A percentile compares a stretch with the other conserved stretches of the same genome.
These are phyloP conservation scores for Phoma sp. DNA, from an alignment of 2,329 filamentous ascomycete species.

Conservation along the genomic window DNA sequence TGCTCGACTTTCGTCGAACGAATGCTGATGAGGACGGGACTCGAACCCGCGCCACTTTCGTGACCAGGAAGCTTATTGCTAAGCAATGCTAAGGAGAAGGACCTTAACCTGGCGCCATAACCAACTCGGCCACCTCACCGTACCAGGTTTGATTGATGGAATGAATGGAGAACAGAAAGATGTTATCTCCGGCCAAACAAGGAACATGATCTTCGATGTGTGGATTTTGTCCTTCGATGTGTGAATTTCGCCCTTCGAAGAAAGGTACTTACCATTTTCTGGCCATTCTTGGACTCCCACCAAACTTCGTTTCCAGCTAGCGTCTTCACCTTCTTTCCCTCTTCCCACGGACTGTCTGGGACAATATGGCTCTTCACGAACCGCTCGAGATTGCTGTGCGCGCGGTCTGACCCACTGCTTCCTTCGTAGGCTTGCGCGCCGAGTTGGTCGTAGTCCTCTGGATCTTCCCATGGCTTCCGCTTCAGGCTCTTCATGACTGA, in stretches of 20 bases:
- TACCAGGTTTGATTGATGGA: constrained; percentile 15
- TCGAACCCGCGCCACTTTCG: constrained; percentile 50
- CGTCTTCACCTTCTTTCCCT: constrained; percentile 69
- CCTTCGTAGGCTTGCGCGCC: constrained; percentile 79
- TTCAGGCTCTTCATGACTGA: constrained; percentile 77
- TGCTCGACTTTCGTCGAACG: constrained; percentile 31
- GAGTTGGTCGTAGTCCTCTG: constrained; percentile 70
- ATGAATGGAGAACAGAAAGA: not conserved
- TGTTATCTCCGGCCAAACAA: too few relatives aligned
- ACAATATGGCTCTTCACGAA: constrained; percentile 91
- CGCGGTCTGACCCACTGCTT: constrained; percentile 73
- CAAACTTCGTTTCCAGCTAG: constrained; percentile 74
- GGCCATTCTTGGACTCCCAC: constrained; percentile 78
- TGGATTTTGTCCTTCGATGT: not conserved
- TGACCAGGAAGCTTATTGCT: constrained; percentile 41
- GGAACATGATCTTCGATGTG: too few relatives aligned
- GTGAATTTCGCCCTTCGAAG: not conserved
- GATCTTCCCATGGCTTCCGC: constrained; percentile 84
- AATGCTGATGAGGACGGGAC: constrained; percentile 50
- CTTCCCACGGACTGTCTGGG: constrained; percentile 74
- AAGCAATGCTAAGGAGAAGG: constrained; percentile 23
- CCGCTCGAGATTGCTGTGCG: constrained; percentile 73
- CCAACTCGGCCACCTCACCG: constrained; percentile 32
- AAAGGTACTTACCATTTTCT: constrained; percentile 64
- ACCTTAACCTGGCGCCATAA: constrained; percentile 45